Evolutionary conservation across 345 rosid species (phyloP).

Genomic region (Hypericum androsaemum): DNA sequence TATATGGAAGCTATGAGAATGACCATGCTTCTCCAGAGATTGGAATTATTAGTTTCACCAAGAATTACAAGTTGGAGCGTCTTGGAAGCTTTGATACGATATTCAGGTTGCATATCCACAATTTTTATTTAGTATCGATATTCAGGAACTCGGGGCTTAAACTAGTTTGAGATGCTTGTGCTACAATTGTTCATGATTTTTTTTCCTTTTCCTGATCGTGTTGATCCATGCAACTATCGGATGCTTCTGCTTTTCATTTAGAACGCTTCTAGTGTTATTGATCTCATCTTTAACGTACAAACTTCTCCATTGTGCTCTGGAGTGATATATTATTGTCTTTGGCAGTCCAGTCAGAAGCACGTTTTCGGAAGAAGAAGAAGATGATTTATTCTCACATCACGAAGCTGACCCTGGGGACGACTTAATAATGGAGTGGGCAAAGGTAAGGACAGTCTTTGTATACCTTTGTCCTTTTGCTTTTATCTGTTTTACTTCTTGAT

Average conservation of each 20-base stretch:
- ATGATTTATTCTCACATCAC: constrained; percentile 38
- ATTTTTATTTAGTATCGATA: neutral
- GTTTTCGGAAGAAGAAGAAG: constrained; percentile 63
- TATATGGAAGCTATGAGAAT: constrained; percentile 37
- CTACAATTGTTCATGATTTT: no score
- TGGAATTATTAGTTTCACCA: constrained; percentile 27
- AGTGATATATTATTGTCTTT: constrained; percentile 37
- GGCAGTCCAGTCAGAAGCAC: constrained; percentile 92
- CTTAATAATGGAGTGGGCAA: constrained; percentile 82
- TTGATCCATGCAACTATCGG: neutral
- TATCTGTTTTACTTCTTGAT: constrained; percentile 11
- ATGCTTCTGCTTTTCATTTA: neutral
- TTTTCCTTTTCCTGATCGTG: no score
- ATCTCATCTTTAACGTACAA: neutral
- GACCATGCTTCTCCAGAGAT: constrained; percentile 61
- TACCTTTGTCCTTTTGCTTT: constrained; percentile 8
- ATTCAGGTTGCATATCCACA: constrained; percentile 51
- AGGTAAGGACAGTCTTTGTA: constrained; percentile 37
- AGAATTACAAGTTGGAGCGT: constrained; percentile 41
- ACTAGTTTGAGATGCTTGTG: no score
- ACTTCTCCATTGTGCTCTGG: constrained; percentile 3
- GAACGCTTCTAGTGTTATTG: neutral
- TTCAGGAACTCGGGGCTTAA: no score
- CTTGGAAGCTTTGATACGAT: constrained; percentile 61
- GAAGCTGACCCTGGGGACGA: constrained; percentile 60